phyloP scores from a whole-genome alignment of 2,329 filamentous ascomycete genomes.

The Colletotrichum kahawae region DNA sequence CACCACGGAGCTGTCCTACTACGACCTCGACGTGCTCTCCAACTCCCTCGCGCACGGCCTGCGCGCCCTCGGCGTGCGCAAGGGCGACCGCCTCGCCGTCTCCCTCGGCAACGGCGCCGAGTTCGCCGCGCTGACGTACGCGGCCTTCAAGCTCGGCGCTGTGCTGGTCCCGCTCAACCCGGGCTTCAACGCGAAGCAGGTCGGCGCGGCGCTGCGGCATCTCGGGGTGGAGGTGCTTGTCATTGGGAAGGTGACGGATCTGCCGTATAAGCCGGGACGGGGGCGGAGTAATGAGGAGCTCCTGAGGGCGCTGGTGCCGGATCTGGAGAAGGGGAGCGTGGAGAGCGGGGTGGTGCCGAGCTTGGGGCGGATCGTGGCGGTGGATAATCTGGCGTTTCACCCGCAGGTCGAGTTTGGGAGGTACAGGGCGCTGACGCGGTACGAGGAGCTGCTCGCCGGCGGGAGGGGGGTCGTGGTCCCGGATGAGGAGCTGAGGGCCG shows the following conservation, averaged over 20 bases:
- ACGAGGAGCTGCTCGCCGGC: slow-evolving; percentile 42
- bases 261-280: slow-evolving; percentile 67
- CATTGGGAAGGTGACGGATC: slow-evolving; percentile 85
- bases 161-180: slow-evolving; percentile 94
- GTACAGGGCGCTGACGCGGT: slow-evolving; percentile 49
- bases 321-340: slow-evolving; percentile 36
- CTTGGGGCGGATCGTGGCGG: slow-evolving; percentile 72
- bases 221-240: slow-evolving; percentile 77
- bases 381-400: slow-evolving; percentile 74
- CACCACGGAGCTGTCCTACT: slow-evolving; percentile 76
- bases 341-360: slow-evolving; percentile 65
- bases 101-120: slow-evolving; percentile 86
- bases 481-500: slow-evolving; percentile 52
- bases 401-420: slow-evolving; percentile 46
- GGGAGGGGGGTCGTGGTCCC: slow-evolving; percentile 42
- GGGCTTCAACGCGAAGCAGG: slow-evolving; percentile 80
- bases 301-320: slow-evolving; percentile 49
- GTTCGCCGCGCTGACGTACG: slow-evolving; percentile 85
- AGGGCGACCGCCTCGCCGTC: slow-evolving; percentile 85
- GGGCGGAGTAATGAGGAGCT: slow-evolving; percentile 60
- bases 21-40: slow-evolving; percentile 75
- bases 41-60: slow-evolving; percentile 78
- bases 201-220: slow-evolving; percentile 78
- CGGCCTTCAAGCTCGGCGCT: slow-evolving; percentile 91
- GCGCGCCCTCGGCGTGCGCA: slow-evolving; percentile 72